Conservation (phyloP, 1,284 basidiomycete genomes). For the Pascua guehoae region DNA sequence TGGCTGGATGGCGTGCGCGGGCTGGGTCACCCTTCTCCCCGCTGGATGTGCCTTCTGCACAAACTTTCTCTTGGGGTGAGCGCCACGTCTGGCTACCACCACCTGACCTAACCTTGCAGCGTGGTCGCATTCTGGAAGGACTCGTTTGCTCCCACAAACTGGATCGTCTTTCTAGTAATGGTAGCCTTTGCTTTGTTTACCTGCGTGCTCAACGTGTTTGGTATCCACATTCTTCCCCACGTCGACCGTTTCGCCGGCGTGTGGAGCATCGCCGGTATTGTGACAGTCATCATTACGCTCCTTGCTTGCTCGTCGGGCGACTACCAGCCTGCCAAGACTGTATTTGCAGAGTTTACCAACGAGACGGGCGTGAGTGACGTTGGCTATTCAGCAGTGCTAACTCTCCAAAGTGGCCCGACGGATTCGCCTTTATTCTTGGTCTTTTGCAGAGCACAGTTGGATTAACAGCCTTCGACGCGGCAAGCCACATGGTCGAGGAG, state of each 20-base stretch:
- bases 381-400: neutral
- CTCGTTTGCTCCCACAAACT: constrained; percentile 4
- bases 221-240: constrained; percentile 10
- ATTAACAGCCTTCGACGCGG: constrained; percentile 23
- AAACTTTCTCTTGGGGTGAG: constrained; percentile 30
- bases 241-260: constrained; percentile 28
- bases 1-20: constrained; percentile 23
- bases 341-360: constrained; percentile 45
- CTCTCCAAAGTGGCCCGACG: constrained; percentile 22
- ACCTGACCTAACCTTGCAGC: neutral
- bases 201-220: constrained; percentile 16
- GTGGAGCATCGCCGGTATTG: constrained; percentile 36
- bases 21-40: constrained; percentile 48
- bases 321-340: constrained; percentile 41
- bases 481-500: constrained; percentile 46
- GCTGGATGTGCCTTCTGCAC: constrained; percentile 26
- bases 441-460: constrained; percentile 34
- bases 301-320: constrained; percentile 16
- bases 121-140: constrained; percentile 9
- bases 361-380: constrained; percentile 5
- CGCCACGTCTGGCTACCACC: constrained; percentile 1
- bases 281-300: constrained; percentile 29
- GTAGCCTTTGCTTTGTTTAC: constrained; percentile 5
- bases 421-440: constrained; percentile 45
- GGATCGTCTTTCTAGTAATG: constrained; percentile 15